Evolutionary conservation across 345 rosid genomes (phyloP).

Genomic region (Citrus sp.): DNA sequence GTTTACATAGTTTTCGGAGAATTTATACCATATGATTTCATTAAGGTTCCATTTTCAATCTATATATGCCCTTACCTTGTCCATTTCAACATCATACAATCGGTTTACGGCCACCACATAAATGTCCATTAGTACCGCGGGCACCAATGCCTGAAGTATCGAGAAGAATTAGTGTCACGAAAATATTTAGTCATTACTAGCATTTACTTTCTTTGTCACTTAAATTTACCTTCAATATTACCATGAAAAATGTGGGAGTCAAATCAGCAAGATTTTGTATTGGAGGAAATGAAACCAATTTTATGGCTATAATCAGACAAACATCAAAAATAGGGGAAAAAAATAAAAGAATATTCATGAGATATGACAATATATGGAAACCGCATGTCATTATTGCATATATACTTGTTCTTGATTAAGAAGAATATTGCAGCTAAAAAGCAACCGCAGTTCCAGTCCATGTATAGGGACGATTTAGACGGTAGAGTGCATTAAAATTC

Average conservation of each 20-base stretch:
- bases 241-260: neutral
- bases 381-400: too few species aligned
- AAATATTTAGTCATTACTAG: too few species aligned
- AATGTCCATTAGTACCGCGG: slow-evolving; percentile 25
- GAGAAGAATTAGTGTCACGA: neutral
- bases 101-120: slow-evolving; percentile 31
- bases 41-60: neutral
- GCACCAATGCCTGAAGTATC: slow-evolving; percentile 23
- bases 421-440: neutral
- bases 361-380: too few species aligned
- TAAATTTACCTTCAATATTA: slow-evolving; percentile 21
- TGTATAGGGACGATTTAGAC: slow-evolving; percentile 27
- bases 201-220: neutral
- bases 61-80: slow-evolving; percentile 22
- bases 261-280: too few species aligned
- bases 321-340: neutral
- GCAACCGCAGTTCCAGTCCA: slow-evolving; percentile 23
- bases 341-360: too few species aligned
- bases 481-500: slow-evolving; percentile 1
- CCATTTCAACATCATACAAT: slow-evolving; percentile 27
- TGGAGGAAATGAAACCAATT: slow-evolving; percentile 29
- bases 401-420: too few species aligned
- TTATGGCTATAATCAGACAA: slow-evolving; percentile 22
- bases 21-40: too few species aligned
- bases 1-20: too few species aligned